These are phyloP conservation scores for Nakaseomyces glabratus DNA, from an alignment of 1,139 yeast species.

Conservation along the genomic window DNA sequence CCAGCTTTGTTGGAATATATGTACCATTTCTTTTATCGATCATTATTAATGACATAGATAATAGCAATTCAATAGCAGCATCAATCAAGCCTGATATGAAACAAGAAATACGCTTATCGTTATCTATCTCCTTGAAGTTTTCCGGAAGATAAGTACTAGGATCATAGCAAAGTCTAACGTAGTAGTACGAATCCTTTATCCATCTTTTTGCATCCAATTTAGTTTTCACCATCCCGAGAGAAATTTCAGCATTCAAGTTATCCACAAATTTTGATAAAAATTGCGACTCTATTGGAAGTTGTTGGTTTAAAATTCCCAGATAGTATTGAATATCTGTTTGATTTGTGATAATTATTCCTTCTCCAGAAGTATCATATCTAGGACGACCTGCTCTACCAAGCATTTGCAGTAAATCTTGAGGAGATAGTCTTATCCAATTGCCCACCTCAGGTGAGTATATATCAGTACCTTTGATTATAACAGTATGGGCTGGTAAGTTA, in stretches of 20 bases:
- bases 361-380: constrained; percentile 83
- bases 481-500: constrained; percentile 93
- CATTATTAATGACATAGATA: constrained; percentile 46
- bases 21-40: constrained; percentile 46
- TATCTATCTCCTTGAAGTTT: constrained; percentile 37
- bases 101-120: constrained; percentile 40
- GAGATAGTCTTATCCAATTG: constrained; percentile 77
- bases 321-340: constrained; percentile 83
- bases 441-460: constrained; percentile 89
- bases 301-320: constrained; percentile 80
- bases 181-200: constrained; percentile 74
- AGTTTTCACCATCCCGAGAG: constrained; percentile 53
- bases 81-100: constrained; percentile 64
- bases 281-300: constrained; percentile 88
- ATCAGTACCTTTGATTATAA: constrained; percentile 89
- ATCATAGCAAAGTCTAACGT: constrained; percentile 65
- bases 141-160: constrained; percentile 63
- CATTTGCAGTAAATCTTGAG: constrained; percentile 94
- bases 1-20: constrained; percentile 61
- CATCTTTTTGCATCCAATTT: constrained; percentile 66
- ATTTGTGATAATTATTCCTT: constrained; percentile 85
- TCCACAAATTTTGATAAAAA: constrained; percentile 64
- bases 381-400: constrained; percentile 97
- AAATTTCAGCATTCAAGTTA: constrained; percentile 79
- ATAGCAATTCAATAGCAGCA: constrained; percentile 58